Percentiles rank a stretch among this genome's conserved stretches.
These are phyloP conservation scores for Hyaloperonospora brassicae DNA, from an alignment of 352 stramenopile species.

Conservation along the genomic window DNA sequence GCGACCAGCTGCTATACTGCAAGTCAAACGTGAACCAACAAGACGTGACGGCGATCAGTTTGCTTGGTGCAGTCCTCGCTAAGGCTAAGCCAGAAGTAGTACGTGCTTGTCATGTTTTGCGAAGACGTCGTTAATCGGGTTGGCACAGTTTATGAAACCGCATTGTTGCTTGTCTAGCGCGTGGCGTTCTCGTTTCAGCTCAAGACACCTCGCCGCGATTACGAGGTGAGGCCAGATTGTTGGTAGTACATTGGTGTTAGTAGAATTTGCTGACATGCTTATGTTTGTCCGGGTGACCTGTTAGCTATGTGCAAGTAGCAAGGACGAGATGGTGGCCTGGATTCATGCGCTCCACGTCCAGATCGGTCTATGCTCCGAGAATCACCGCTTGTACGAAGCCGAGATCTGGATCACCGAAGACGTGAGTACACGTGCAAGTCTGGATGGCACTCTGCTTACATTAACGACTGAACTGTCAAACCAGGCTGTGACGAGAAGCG, in stretches of 20 bases:
- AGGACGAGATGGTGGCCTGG: slow-evolving; percentile 77
- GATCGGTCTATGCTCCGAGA: slow-evolving; percentile 72
- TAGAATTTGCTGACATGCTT: not conserved
- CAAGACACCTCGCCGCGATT: slow-evolving; percentile 59
- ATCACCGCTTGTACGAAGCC: slow-evolving; percentile 69
- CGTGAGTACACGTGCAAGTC: slow-evolving; percentile 27
- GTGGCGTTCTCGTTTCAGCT: slow-evolving; percentile 74
- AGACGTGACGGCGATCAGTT: slow-evolving; percentile 73
- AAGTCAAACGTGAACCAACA: slow-evolving; percentile 78
- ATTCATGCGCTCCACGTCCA: slow-evolving; percentile 75
- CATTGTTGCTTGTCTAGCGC: slow-evolving; percentile 24
- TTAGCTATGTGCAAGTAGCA: slow-evolving; percentile 65
- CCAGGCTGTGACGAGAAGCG: slow-evolving; percentile 53
- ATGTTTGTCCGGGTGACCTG: slow-evolving; percentile 1
- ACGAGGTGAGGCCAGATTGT: slow-evolving; percentile 35
- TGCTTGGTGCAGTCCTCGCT: slow-evolving; percentile 63
- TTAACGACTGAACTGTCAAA: slow-evolving; percentile 1
- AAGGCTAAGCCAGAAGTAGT: slow-evolving; percentile 74
- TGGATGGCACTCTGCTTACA: not conserved
- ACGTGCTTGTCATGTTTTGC: slow-evolving; percentile 9
- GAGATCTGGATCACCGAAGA: slow-evolving; percentile 84
- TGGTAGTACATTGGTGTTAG: slow-evolving; percentile 1
- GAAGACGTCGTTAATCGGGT: not conserved
- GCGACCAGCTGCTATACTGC: slow-evolving; percentile 79
- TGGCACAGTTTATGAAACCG: not conserved